Conservation (phyloP, 495 filamentous ascomycete genomes). For the Aspergillus hancockii region DNA sequence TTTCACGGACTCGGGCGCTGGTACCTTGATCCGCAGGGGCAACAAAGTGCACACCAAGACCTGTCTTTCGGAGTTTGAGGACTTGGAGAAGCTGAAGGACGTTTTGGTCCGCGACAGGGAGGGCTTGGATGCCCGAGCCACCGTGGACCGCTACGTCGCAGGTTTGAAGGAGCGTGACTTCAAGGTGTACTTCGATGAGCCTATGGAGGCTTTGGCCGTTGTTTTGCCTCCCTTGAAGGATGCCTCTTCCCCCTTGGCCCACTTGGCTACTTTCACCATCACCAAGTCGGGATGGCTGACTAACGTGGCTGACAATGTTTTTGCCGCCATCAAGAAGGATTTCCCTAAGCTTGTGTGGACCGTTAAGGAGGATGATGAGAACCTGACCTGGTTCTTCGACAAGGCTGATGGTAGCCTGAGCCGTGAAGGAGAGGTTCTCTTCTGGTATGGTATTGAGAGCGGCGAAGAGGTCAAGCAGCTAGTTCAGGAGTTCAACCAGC, state of each 20-base stretch:
- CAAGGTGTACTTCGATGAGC: constrained; percentile 92
- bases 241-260: constrained; percentile 55
- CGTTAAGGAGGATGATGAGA: constrained; percentile 96
- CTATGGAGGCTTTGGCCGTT: constrained; percentile 95
- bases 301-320: constrained; percentile 97
- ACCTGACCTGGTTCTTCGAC: constrained; percentile 97
- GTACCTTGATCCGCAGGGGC: constrained; percentile 89
- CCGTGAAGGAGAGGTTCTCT: constrained; percentile 83
- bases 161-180: constrained; percentile 75
- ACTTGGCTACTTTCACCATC: constrained; percentile 90
- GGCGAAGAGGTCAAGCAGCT: constrained; percentile 83
- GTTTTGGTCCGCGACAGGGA: constrained; percentile 85
- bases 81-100: constrained; percentile 74
- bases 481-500: constrained; percentile 82
- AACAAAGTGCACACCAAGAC: constrained; percentile 82
- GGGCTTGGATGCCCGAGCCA: constrained; percentile 76
- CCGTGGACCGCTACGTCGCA: constrained; percentile 84
- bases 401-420: constrained; percentile 92
- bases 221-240: constrained; percentile 70
- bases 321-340: constrained; percentile 89
- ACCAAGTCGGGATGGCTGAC: constrained; percentile 95
- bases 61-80: constrained; percentile 74
- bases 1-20: constrained; percentile 94
- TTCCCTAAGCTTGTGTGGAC: constrained; percentile 92
- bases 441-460: constrained; percentile 92